These are phyloP conservation scores for Ceratobasidium sp. DNA, from an alignment of 1,284 basidiomycete genomes.

Conservation along the genomic window DNA sequence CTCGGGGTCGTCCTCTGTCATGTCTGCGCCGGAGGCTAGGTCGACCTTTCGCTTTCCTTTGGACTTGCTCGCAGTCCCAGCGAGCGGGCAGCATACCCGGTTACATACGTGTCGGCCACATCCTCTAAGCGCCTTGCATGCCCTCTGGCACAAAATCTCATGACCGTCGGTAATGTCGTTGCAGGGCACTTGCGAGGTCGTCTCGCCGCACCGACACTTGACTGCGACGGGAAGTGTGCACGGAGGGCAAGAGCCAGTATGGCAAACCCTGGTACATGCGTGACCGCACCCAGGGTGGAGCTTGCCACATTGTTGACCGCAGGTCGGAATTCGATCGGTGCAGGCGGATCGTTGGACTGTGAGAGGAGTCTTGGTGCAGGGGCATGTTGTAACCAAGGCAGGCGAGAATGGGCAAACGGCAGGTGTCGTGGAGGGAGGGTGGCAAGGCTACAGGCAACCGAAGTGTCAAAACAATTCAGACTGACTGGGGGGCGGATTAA, in stretches of 20 bases:
- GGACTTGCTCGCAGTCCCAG: constrained; percentile 66
- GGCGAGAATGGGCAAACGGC: constrained; percentile 78
- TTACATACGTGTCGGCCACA: constrained; percentile 86
- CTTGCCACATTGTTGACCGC: constrained; percentile 70
- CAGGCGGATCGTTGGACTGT: constrained; percentile 62
- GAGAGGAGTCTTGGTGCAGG: constrained; percentile 76
- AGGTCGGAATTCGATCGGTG: constrained; percentile 79
- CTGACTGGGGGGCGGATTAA: not conserved
- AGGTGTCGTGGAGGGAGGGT: constrained; percentile 68
- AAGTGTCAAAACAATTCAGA: constrained; percentile 28
- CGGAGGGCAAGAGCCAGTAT: constrained; percentile 73
- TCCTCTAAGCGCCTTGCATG: constrained; percentile 73
- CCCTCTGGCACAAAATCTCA: constrained; percentile 78
- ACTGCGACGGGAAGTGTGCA: constrained; percentile 70
- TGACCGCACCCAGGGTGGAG: constrained; percentile 68
- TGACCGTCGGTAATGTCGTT: constrained; percentile 25
- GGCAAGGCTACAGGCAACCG: constrained; percentile 58
- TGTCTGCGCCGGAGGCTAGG: constrained; percentile 41
- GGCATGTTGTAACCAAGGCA: constrained; percentile 69
- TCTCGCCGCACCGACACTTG: constrained; percentile 81
- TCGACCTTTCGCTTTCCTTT: constrained; percentile 57
- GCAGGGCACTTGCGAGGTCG: constrained; percentile 49
- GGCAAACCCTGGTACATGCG: constrained; percentile 60
- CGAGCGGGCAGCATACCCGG: constrained; percentile 84
- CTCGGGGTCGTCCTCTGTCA: constrained; percentile 57